Base-by-base conservation (phyloP, 257 asterid species). In the Dorcoceras hygrometricum region DNA sequence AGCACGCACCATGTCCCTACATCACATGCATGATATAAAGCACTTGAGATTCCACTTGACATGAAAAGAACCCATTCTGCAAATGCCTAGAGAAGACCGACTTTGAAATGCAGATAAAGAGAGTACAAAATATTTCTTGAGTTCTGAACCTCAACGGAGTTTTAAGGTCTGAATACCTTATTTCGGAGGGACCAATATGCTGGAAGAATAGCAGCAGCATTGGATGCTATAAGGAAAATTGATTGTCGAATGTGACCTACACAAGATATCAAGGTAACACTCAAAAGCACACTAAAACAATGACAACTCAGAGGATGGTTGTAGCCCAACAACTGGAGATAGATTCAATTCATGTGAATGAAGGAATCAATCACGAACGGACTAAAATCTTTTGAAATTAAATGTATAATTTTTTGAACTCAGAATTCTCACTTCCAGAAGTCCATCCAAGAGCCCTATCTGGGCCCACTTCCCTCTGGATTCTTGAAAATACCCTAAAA, bases 61-160 rank as follows among this genome's bases (percentile, higher is more conserved):
- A 95, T 94, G 81, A 76, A 94, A 50, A 94, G 88, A 67, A 94
- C 89, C 99, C 97, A 94, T 81, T 94, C 99, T 56, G 99, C 89
- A 73, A 90, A 88, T 66, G 99, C 98, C 99, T 94, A 72, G 51
- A 68, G 25, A 58, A 68, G 23, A 67, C 66, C 46, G 31, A 55
- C 28, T 54, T 54, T 63, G 50, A 39, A 34, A 39, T 39, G 50
- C n/a, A 12, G n/a, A 39, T 11, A 39, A 39, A 55, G 43, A 10
- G 0, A 48, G 0, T 14, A 20, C 23, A 11, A 23, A 31, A 14
- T 57, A 16, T n/a, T 23, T 46, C 23, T 23, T 20, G n/a, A 5
- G 11, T 12, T 39, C 12, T 39, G 4, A 39, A 22, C 12, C 12
- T 25, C 39, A 5, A 11, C 3, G 8, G 29, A 27, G 19, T 43